Conservation (phyloP, 1,284 basidiomycete genomes). For the Wallemia ichthyophaga region DNA sequence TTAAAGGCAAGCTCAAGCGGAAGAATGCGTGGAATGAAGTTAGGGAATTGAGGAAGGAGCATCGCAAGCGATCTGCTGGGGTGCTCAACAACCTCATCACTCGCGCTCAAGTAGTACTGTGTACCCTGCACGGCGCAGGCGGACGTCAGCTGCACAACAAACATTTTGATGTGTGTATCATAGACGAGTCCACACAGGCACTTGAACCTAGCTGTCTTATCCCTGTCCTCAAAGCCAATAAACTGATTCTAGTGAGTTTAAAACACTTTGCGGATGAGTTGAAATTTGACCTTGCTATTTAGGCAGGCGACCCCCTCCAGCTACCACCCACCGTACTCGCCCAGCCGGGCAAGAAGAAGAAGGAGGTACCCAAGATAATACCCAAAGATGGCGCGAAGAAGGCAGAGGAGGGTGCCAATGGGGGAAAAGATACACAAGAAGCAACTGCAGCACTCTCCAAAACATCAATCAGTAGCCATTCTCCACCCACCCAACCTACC, state of each 20-base stretch:
- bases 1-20: slow-evolving; percentile 27
- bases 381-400: not conserved
- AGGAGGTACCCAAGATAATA: slow-evolving; percentile 3
- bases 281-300: slow-evolving; percentile 1
- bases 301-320: slow-evolving; percentile 19
- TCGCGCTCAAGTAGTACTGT: slow-evolving; percentile 51
- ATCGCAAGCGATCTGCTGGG: slow-evolving; percentile 54
- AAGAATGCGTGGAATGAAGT: slow-evolving; percentile 78
- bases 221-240: slow-evolving; percentile 62
- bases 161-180: slow-evolving; percentile 64
- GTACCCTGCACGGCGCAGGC: slow-evolving; percentile 76
- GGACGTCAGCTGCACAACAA: slow-evolving; percentile 41
- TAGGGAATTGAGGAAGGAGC: slow-evolving; percentile 67
- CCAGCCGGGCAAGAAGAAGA: slow-evolving; percentile 9
- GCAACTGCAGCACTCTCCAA: no score
- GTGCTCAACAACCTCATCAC: slow-evolving; percentile 48
- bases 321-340: slow-evolving; percentile 75
- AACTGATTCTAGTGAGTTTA: slow-evolving; percentile 55
- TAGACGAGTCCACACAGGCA: slow-evolving; percentile 84
- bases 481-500: not conserved
- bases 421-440: no score
- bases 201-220: slow-evolving; percentile 93
- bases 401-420: not conserved
- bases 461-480: no score
- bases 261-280: not conserved